Evolutionary conservation across 305 asterid genomes (phyloP).

Genomic region (Fraxinus latifolia): DNA sequence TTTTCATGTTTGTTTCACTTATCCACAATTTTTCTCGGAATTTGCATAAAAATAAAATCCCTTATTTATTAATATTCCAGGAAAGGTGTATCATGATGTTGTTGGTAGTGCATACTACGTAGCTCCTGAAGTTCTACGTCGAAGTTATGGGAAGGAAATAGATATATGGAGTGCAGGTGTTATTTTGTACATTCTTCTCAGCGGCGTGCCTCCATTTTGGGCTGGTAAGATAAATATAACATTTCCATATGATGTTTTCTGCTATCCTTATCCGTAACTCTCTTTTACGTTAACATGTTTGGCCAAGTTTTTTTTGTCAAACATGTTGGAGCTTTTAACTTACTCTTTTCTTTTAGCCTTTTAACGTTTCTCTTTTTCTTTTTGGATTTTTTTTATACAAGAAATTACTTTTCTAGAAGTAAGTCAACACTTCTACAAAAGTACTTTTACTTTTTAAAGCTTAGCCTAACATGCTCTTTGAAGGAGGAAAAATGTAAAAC

Average conservation of each 20-base stretch:
- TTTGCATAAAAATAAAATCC: constrained; percentile 1
- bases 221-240: constrained; percentile 44
- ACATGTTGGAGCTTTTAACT: background rate
- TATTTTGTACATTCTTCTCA: constrained; percentile 61
- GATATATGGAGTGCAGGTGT: constrained; percentile 81
- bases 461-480: background rate
- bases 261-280: background rate
- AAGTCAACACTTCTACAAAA: background rate
- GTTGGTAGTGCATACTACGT: constrained; percentile 74
- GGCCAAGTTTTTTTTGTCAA: background rate
- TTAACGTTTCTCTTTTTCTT: background rate
- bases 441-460: background rate
- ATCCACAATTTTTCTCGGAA: background rate
- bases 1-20: background rate
- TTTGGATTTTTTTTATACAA: background rate
- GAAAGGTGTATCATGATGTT: constrained; percentile 60
- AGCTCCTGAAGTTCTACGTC: constrained; percentile 63
- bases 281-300: background rate
- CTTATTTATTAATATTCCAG: constrained; percentile 31
- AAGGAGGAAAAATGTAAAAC: background rate
- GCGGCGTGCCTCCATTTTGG: constrained; percentile 83
- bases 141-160: constrained; percentile 63
- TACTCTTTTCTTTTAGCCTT: background rate
- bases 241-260: background rate
- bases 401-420: background rate